Evolutionary conservation across 345 rosid species (phyloP).

Genomic region (Microthlaspi erraticum): DNA sequence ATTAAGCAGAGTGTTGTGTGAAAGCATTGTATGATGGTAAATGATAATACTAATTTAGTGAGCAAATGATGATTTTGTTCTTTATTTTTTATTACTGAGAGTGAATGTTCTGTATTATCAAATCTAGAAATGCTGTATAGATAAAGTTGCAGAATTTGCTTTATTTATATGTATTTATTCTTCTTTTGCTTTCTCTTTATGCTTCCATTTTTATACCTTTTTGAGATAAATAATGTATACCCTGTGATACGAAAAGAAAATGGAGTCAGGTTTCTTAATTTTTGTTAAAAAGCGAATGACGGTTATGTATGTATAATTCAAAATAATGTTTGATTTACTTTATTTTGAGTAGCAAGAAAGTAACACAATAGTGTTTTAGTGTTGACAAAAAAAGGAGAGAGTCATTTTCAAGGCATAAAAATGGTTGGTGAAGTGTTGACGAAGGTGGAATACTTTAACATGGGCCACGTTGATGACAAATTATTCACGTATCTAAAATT

Average conservation of each 20-base stretch:
- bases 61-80: not conserved
- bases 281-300: slow-evolving; percentile 1
- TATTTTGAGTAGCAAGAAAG: not conserved
- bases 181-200: slow-evolving; percentile 38
- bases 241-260: not conserved
- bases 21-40: not conserved
- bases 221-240: not conserved
- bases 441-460: slow-evolving; percentile 42
- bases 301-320: too few relatives aligned
- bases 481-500: slow-evolving; percentile 20
- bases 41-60: slow-evolving; percentile 3
- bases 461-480: slow-evolving; percentile 36
- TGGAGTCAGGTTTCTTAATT: not conserved
- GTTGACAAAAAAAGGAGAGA: slow-evolving; percentile 2
- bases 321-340: not conserved
- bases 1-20: not conserved
- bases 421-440: slow-evolving; percentile 45
- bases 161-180: not conserved
- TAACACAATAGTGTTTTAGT: slow-evolving; percentile 2
- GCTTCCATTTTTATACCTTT: slow-evolving; percentile 14
- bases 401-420: slow-evolving; percentile 23
- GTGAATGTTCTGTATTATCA: slow-evolving; percentile 10
- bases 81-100: not conserved
- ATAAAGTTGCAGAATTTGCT: slow-evolving; percentile 15
- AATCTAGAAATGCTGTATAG: not conserved